These are phyloP conservation scores for Boletales sp. DNA, from an alignment of 768 basidiomycete genomes.

Conservation along the genomic window DNA sequence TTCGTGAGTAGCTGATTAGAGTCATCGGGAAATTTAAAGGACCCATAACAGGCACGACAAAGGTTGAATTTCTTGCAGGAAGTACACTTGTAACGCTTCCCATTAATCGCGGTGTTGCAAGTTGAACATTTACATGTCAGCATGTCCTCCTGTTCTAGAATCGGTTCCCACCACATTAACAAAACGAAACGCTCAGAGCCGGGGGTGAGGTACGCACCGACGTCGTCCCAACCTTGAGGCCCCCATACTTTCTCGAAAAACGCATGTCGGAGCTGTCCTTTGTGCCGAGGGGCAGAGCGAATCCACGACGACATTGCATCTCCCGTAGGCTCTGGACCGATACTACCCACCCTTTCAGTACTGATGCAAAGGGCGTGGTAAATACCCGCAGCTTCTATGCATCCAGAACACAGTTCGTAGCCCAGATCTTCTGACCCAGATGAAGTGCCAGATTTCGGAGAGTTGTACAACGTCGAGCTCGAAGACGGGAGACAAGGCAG, in stretches of 20 bases:
- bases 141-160: conserved; percentile 69
- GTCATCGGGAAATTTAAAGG: conserved; percentile 6
- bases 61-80: conserved; percentile 77
- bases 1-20: background rate
- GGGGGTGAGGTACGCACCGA: conserved; percentile 53
- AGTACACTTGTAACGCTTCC: conserved; percentile 79
- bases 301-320: conserved; percentile 59
- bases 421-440: conserved; percentile 35
- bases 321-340: conserved; percentile 41
- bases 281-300: conserved; percentile 64
- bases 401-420: conserved; percentile 82
- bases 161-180: conserved; percentile 4
- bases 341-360: conserved; percentile 26
- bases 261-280: conserved; percentile 78
- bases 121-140: conserved; percentile 70
- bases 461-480: conserved; percentile 9
- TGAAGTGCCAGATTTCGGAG: conserved; percentile 1
- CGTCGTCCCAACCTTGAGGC: conserved; percentile 78
- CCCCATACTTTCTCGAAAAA: conserved; percentile 89
- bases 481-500: conserved; percentile 42
- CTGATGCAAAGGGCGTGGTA: conserved; percentile 67
- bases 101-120: conserved; percentile 60
- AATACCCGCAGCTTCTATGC: conserved; percentile 75
- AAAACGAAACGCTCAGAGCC: background rate
- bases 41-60: conserved; percentile 85